These are phyloP conservation scores for Rosa persica DNA, from an alignment of 306 rosid species.

Conservation along the genomic window DNA sequence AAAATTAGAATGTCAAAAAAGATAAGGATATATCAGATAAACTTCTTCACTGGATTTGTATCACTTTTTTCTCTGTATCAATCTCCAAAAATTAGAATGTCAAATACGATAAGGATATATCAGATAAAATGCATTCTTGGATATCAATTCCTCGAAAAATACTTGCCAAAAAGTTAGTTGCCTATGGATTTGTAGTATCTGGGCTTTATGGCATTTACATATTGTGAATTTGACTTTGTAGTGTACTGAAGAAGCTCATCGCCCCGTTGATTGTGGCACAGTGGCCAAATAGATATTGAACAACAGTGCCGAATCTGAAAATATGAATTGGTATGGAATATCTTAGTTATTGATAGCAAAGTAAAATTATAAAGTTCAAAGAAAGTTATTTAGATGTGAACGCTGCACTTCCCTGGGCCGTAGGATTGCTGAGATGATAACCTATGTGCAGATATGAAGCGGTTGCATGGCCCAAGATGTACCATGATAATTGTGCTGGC, in stretches of 20 bases:
- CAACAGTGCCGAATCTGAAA: slow-evolving; percentile 96
- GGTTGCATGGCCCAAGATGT: background rate
- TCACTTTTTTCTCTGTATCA: background rate
- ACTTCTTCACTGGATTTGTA: background rate
- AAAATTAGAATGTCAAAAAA: background rate
- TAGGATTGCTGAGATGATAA: slow-evolving; percentile 10
- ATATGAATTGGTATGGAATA: slow-evolving; percentile 74
- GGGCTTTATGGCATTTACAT: background rate
- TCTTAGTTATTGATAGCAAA: background rate
- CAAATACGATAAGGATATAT: background rate
- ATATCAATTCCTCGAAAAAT: background rate
- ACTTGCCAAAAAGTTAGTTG: background rate
- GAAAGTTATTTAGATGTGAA: background rate
- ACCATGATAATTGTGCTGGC: background rate
- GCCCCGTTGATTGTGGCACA: slow-evolving; percentile 93
- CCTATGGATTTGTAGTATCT: background rate
- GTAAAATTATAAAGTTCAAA: background rate
- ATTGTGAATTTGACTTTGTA: slow-evolving; percentile 29
- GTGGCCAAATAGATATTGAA: slow-evolving; percentile 93
- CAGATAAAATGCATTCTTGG: background rate
- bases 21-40: background rate
- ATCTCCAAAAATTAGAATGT: background rate
- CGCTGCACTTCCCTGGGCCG: background rate
- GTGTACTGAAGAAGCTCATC: slow-evolving; percentile 98
- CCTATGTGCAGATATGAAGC: background rate